Evolutionary conservation across 78 protist species (phyloP).

Genomic region (Monosiga brevicollis): DNA sequence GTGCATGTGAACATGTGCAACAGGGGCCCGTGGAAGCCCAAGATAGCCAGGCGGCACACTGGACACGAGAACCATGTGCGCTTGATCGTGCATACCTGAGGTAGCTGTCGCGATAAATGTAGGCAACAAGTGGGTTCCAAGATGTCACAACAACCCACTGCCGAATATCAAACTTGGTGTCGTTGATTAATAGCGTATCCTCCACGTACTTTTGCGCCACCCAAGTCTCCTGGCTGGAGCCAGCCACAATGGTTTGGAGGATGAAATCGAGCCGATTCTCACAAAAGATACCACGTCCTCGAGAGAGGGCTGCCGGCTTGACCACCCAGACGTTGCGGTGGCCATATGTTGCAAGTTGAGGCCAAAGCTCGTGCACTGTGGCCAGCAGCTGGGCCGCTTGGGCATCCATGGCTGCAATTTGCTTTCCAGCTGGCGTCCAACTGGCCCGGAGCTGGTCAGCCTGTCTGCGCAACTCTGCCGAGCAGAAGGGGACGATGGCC

Average conservation of each 20-base stretch:
- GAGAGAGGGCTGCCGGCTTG: neutral
- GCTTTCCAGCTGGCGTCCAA: neutral
- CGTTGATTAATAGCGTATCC: conserved; percentile 28
- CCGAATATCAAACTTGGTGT: conserved; percentile 41
- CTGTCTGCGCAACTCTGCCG: neutral
- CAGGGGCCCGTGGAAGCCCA: too few relatives aligned
- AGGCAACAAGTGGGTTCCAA: conserved; percentile 9
- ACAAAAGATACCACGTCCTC: neutral
- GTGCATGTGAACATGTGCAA: too few relatives aligned
- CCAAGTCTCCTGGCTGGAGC: neutral
- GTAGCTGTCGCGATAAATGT: conserved; percentile 20
- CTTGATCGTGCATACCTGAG: conserved; percentile 8
- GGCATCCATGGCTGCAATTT: neutral
- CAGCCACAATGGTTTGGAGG: neutral
- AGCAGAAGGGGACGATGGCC: neutral
- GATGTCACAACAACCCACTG: conserved; percentile 19
- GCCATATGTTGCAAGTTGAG: neutral
- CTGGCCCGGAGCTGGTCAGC: neutral
- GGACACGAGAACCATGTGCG: too few relatives aligned
- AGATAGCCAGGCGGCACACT: too few relatives aligned
- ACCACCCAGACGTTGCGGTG: neutral
- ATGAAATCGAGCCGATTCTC: neutral
- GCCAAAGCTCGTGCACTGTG: neutral
- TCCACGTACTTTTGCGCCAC: conserved; percentile 25
- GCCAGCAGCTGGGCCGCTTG: neutral